Evolutionary conservation across 371 early-diverging fungal genomes (phyloP).

Genomic region (Syncephalastrum monosporum): DNA sequence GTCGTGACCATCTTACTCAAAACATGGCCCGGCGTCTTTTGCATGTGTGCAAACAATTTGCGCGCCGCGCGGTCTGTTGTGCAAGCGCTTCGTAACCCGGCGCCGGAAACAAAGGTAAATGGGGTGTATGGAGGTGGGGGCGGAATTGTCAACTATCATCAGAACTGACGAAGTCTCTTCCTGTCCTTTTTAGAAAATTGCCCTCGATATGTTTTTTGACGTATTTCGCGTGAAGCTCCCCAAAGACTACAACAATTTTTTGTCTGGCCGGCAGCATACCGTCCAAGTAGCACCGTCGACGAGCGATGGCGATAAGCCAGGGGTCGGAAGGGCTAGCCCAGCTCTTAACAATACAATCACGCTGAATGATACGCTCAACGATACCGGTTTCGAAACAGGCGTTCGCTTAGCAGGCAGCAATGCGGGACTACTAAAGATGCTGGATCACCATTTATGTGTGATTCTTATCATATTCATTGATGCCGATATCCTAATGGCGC

Average conservation of each 20-base stretch:
- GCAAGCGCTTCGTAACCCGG: constrained; percentile 71
- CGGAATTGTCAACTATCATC: background rate
- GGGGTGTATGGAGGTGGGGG: background rate
- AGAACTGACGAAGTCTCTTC: background rate
- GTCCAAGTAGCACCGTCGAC: constrained; percentile 37
- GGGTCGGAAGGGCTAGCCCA: constrained; percentile 16
- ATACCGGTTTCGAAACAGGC: background rate
- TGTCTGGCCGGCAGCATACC: constrained; percentile 48
- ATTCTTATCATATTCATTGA: constrained; percentile 78
- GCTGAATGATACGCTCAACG: constrained; percentile 3
- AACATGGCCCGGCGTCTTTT: constrained; percentile 81
- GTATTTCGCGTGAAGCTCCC: constrained; percentile 73
- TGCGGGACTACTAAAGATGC: constrained; percentile 55
- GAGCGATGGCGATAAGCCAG: constrained; percentile 10
- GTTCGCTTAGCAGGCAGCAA: constrained; percentile 29
- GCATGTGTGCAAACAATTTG: constrained; percentile 73
- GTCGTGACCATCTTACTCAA: constrained; percentile 64
- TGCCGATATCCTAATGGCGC: constrained; percentile 73
- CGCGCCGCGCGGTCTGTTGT: constrained; percentile 74
- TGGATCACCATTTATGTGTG: constrained; percentile 72
- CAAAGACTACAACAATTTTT: constrained; percentile 59
- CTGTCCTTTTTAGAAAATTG: constrained; percentile 52
- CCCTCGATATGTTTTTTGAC: constrained; percentile 77
- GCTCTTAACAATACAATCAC: constrained; percentile 22
- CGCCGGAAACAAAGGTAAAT: constrained; percentile 74